phyloP scores from a whole-genome alignment of 179 eudicot species.

The Nepenthes alata region DNA sequence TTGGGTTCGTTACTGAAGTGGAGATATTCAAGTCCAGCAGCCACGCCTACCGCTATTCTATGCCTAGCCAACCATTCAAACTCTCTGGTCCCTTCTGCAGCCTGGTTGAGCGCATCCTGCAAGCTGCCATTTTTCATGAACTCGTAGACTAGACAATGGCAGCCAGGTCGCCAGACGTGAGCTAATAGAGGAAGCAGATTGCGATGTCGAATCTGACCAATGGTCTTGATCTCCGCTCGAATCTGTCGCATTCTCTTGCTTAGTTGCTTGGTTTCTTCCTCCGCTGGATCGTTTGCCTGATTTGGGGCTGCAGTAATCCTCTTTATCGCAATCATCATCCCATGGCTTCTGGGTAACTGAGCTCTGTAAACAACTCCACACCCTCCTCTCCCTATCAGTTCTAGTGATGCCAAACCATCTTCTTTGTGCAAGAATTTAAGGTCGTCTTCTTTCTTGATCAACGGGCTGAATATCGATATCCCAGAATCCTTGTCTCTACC shows the following conservation, averaged over 20 bases:
- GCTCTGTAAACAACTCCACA: constrained; percentile 81
- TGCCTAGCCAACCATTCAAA: constrained; percentile 63
- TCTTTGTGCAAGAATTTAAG: constrained; percentile 70
- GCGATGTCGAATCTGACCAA: constrained; percentile 72
- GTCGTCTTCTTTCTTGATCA: constrained; percentile 72
- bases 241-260: constrained; percentile 67
- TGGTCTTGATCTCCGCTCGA: constrained; percentile 66
- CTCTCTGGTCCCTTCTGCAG: constrained; percentile 27
- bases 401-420: constrained; percentile 48
- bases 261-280: constrained; percentile 57
- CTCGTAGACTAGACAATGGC: constrained; percentile 74
- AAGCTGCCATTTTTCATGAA: constrained; percentile 92
- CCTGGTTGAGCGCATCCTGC: constrained; percentile 38
- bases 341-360: constrained; percentile 56
- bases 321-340: constrained; percentile 69
- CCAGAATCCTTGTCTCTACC: constrained; percentile 26
- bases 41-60: constrained; percentile 57
- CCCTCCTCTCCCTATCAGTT: constrained; percentile 68
- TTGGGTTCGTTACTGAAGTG: constrained; percentile 48
- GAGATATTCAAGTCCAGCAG: constrained; percentile 76
- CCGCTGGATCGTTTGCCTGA: constrained; percentile 44
- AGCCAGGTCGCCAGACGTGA: constrained; percentile 61
- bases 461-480: constrained; percentile 47
- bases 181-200: constrained; percentile 79
- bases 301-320: constrained; percentile 41